Conservation (phyloP, 495 filamentous ascomycete species). For the Penicillium antarcticum region DNA sequence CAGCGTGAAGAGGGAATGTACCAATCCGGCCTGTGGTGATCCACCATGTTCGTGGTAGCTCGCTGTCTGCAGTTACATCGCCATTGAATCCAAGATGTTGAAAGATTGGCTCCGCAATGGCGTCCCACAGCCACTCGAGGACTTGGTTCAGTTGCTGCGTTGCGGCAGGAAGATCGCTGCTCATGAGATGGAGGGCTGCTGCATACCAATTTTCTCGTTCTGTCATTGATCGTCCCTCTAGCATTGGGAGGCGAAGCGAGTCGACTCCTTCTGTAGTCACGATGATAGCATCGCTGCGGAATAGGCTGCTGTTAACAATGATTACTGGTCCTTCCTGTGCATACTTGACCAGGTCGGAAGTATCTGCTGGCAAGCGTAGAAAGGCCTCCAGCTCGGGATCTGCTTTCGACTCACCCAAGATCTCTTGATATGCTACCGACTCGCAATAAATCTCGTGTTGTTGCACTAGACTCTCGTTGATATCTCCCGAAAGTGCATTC, state of each 20-base stretch:
- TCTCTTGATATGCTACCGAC: background rate
- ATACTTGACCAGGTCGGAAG: background rate
- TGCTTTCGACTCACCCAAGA: background rate
- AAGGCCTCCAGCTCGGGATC: background rate
- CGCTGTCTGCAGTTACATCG: background rate
- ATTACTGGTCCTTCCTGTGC: slow-evolving; percentile 7
- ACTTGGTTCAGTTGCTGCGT: slow-evolving; percentile 1
- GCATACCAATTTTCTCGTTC: background rate
- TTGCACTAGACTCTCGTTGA: background rate
- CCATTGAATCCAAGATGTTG: slow-evolving; percentile 2
- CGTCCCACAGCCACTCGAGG: slow-evolving; percentile 14
- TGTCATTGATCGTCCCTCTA: slow-evolving; percentile 1
- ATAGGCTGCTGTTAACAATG: slow-evolving; percentile 4
- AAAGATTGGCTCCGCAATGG: slow-evolving; percentile 10
- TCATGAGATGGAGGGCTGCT: background rate
- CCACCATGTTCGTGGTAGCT: slow-evolving; percentile 11
- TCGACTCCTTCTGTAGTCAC: slow-evolving; percentile 3
- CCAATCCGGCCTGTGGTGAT: slow-evolving; percentile 12
- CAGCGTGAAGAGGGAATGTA: slow-evolving; percentile 8
- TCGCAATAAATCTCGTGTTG: slow-evolving; percentile 2
- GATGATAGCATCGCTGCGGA: slow-evolving; percentile 12
- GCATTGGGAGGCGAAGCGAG: slow-evolving; percentile 2
- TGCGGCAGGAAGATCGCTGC: background rate
- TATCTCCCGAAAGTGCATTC: too few relatives aligned
- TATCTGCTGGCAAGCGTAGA: too few relatives aligned